Evolutionary conservation across 176 grass and related monocot species (phyloP).

Genomic region (Rhynchospora pubera): DNA sequence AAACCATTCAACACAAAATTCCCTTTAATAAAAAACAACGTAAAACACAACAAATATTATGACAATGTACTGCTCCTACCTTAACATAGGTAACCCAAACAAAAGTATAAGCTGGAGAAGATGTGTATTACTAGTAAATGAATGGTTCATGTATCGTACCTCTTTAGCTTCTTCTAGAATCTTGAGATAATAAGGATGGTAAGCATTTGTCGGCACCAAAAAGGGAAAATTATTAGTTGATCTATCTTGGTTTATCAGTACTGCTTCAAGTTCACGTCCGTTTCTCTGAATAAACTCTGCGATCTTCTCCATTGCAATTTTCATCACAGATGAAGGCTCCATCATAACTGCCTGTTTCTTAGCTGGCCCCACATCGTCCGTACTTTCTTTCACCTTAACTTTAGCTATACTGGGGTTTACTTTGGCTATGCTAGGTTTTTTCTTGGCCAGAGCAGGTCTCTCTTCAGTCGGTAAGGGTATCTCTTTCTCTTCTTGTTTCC

Average conservation of each 20-base stretch:
- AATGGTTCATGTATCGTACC: constrained; percentile 34
- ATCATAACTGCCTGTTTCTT: constrained; percentile 26
- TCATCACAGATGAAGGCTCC: constrained; percentile 84
- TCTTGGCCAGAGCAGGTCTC: constrained; percentile 51
- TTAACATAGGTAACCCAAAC: background rate
- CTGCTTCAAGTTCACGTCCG: constrained; percentile 79
- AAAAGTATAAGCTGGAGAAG: background rate
- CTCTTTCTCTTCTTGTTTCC: constrained; percentile 28
- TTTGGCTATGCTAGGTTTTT: constrained; percentile 35
- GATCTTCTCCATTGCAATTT: constrained; percentile 83
- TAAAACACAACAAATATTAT: background rate
- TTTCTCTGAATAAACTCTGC: constrained; percentile 85
- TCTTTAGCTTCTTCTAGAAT: constrained; percentile 63
- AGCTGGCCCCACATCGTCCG: background rate
- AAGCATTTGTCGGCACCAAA: constrained; percentile 72
- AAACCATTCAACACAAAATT: too few species aligned
- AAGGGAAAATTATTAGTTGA: constrained; percentile 68
- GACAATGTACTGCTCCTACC: background rate
- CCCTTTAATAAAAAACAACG: background rate
- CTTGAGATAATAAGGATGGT: constrained; percentile 78
- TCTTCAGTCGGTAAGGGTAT: constrained; percentile 27
- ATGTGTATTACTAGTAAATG: background rate
- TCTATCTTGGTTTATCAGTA: constrained; percentile 87
- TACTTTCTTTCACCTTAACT: constrained; percentile 29
- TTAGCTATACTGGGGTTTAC: constrained; percentile 31